Evolutionary conservation across 148 eudicot genomes (phyloP), one percentile per base, ranked within the genome.

Genomic region (Rheum nobile): DNA sequence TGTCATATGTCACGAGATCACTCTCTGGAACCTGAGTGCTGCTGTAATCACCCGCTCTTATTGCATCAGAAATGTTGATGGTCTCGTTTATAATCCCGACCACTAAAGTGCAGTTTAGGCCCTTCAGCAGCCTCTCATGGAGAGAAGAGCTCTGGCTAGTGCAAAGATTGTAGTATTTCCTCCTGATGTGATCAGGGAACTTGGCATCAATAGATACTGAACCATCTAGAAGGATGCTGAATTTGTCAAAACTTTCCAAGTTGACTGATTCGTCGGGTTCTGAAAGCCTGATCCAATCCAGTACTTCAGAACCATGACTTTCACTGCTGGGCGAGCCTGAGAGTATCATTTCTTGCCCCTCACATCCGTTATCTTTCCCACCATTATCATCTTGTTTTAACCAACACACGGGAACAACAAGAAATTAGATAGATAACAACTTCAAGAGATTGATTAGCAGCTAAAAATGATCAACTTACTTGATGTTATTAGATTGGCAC

Each of bases 131-230:
- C 68, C 75, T 47, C 14, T 80, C 78, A 24, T 90, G 96, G 47
- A 86, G 72, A 73, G 67, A 81, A 28, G 72, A 44, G 8, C 79
- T 80, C 52, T 85, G 85, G 63, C 75, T 74, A 73, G 71, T 44
- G 73, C 91, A 90, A 0, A 90, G 84, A 26, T 85, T 81, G 13
- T 85, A 85, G 63, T 88, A 90, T 77, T 86, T 88, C 29, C 68
- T 80, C n/a, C 79, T 72, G 6, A 71, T 37, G 55, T 75, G 68
- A 13, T 43, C 22, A 22, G 85, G 72, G 42, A 90, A 75, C 48
- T 82, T 77, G 4, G 84, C 77, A 80, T 90, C 86, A 4, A 87
- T 83, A 6, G 34, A 28, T 2, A 77, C 37, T 7, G 82, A 69
- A 16, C 81, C 82, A 26, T 83, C 74, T 10, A 83, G 77, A 26